Percentiles rank a stretch among this genome's conserved stretches.
These are phyloP conservation scores for Camellia japonica DNA, from an alignment of 148 eudicot genomes.

Conservation along the genomic window DNA sequence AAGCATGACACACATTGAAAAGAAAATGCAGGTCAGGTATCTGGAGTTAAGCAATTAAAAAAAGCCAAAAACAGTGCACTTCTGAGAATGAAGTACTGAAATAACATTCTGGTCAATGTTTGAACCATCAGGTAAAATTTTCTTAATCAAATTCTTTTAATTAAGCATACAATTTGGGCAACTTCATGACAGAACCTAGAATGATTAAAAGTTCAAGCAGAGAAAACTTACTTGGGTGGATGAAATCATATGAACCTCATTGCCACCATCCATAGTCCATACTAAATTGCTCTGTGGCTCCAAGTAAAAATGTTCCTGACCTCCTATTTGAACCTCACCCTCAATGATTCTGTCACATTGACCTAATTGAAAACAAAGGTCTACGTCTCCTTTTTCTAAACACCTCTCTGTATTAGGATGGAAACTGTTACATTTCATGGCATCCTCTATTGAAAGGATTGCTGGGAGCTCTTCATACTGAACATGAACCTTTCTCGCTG, in stretches of 20 bases:
- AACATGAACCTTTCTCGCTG: constrained; percentile 72
- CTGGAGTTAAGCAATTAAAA: not conserved
- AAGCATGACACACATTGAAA: not conserved
- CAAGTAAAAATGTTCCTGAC: constrained; percentile 97
- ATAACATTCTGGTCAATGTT: too few relatives aligned
- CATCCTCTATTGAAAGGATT: constrained; percentile 79
- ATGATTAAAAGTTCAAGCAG: not conserved
- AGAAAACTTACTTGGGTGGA: constrained; percentile 80
- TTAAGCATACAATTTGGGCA: not conserved
- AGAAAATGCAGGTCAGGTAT: not conserved
- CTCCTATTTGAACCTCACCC: constrained; percentile 88
- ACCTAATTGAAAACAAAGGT: constrained; percentile 68
- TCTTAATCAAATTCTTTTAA: not conserved
- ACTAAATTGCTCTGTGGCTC: constrained; percentile 78
- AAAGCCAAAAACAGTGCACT: not conserved
- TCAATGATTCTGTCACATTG: constrained; percentile 88
- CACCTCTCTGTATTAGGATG: constrained; percentile 73
- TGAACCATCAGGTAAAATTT: not conserved
- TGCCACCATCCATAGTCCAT: constrained; percentile 90
- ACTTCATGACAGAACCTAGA: not conserved
- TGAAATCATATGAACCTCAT: constrained; percentile 97
- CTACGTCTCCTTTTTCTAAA: constrained; percentile 74
- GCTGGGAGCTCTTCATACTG: constrained; percentile 92
- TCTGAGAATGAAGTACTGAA: not conserved
- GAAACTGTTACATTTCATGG: constrained; percentile 58